A percentile compares a stretch with the other conserved stretches of the same genome.
Conservation (phyloP, 2,329 filamentous ascomycete species). For the Pseudocercospora fijiensis region DNA sequence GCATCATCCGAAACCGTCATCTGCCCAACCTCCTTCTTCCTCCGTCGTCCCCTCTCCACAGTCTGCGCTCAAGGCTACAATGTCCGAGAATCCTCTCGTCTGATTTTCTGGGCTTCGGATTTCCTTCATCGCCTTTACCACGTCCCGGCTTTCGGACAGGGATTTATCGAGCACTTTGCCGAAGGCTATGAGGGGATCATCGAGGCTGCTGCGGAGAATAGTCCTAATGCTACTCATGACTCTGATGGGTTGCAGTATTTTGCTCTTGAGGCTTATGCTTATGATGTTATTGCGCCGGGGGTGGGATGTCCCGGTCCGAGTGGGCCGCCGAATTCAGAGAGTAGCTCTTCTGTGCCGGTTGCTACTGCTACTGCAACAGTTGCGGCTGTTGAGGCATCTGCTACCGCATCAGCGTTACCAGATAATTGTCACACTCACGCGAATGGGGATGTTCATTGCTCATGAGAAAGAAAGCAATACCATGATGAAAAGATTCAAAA, state of each 20-base stretch:
- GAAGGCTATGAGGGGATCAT: slow-evolving; percentile 58
- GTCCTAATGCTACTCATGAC: slow-evolving; percentile 55
- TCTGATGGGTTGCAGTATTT: slow-evolving; percentile 67
- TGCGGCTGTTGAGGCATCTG: slow-evolving; percentile 39
- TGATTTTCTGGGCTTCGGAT: slow-evolving; percentile 65
- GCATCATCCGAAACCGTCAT: slow-evolving; percentile 68
- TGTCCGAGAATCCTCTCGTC: slow-evolving; percentile 56
- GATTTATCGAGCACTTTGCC: slow-evolving; percentile 61
- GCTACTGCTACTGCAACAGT: slow-evolving; percentile 12
- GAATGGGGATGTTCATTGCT: slow-evolving; percentile 31
- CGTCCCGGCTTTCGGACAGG: slow-evolving; percentile 60
- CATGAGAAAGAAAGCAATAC: background rate
- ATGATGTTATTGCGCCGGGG: slow-evolving; percentile 63
- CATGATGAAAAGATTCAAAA: background rate
- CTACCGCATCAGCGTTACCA: slow-evolving; percentile 70
- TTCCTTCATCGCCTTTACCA: slow-evolving; percentile 67
- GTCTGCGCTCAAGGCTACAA: slow-evolving; percentile 65
- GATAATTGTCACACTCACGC: slow-evolving; percentile 34
- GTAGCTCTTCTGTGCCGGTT: slow-evolving; percentile 16
- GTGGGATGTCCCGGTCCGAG: slow-evolving; percentile 58
- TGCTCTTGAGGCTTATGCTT: slow-evolving; percentile 66
- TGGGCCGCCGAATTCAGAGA: slow-evolving; percentile 19
- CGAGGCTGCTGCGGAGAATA: slow-evolving; percentile 53
- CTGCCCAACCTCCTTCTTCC: slow-evolving; percentile 61
- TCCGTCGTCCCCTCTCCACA: slow-evolving; percentile 57